Base-by-base conservation (phyloP, 2,329 filamentous ascomycete species). In the Botryotinia narcissicola region DNA sequence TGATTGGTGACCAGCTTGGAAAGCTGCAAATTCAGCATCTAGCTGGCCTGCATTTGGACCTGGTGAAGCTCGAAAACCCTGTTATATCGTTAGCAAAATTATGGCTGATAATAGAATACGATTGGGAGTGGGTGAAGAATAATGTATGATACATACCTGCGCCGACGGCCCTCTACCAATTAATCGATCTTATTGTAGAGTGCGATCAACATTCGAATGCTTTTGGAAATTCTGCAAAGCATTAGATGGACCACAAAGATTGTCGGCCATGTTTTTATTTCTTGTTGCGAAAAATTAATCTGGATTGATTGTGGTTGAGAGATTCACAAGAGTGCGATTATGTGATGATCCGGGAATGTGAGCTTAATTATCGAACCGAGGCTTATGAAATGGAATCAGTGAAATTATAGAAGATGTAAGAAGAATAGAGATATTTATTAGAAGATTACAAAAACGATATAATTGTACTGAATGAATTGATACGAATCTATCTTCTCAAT, bases 171-270 rank as follows among this genome's bases (percentile, higher is more conserved):
- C 85, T 74, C 87, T 86, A 16, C 86, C 83, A 51, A 85, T 82
- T 59, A 92, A 81, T 64, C 90, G 88, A 82, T 93, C 91, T 82
- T 93, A 91, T 81, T 93, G 91, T 73, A 93, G 84, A 14, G 90
- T 91, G 73, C 90, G 85, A 81, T 93, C 91, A 75, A 88, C 84
- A 60, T 88, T 86, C 18, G 87, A 85, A 82, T 93, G 90, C 81
- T 93, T 92, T 81, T 91, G 89, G 81, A 93, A 90, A 78, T 87
- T 91, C 79, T 92, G 89, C 57, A 93, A 86, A 76, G 91, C 86
- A 82, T 92, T 93, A 16, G 91, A 92, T 22, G 91, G 91, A 73
- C 91, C 91, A 81, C 91, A 93, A 71, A 92, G 84, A 77, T 87
- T 86, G 79, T 92, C 90, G 70, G 88, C 85, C 90, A 92, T 92